Evolutionary conservation across 257 asterid genomes (phyloP).

Genomic region (Mentha longifolia): DNA sequence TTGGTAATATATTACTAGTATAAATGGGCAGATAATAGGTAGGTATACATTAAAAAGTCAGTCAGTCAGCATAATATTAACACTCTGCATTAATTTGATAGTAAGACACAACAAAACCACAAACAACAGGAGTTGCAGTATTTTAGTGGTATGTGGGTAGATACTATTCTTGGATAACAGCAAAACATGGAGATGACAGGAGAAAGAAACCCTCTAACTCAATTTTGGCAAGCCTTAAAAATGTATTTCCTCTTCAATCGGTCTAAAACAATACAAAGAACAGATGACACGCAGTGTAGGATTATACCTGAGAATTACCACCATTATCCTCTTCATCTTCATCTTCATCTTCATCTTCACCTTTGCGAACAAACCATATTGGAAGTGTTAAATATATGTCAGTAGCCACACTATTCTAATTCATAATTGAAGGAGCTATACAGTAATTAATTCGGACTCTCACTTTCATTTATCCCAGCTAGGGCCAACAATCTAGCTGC

Average conservation of each 20-base stretch:
- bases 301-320: slow-evolving; percentile 69
- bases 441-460: slow-evolving; percentile 2
- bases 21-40: neutral
- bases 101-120: neutral
- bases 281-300: slow-evolving; percentile 11
- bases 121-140: neutral
- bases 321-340: slow-evolving; percentile 56
- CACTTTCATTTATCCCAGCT: slow-evolving; percentile 67
- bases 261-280: neutral
- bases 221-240: neutral
- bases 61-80: neutral
- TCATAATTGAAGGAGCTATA: neutral
- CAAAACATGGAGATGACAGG: slow-evolving; percentile 1
- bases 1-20: neutral
- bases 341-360: slow-evolving; percentile 24
- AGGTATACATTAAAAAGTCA: neutral
- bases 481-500: slow-evolving; percentile 86
- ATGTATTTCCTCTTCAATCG: neutral
- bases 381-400: slow-evolving; percentile 1
- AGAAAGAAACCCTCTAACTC: neutral
- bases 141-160: neutral
- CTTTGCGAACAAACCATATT: slow-evolving; percentile 41
- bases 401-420: slow-evolving; percentile 2
- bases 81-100: neutral
- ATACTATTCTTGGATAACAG: neutral